Conservation (phyloP, 73 alveolate species). For the Symbiodinium pilosum region DNA sequence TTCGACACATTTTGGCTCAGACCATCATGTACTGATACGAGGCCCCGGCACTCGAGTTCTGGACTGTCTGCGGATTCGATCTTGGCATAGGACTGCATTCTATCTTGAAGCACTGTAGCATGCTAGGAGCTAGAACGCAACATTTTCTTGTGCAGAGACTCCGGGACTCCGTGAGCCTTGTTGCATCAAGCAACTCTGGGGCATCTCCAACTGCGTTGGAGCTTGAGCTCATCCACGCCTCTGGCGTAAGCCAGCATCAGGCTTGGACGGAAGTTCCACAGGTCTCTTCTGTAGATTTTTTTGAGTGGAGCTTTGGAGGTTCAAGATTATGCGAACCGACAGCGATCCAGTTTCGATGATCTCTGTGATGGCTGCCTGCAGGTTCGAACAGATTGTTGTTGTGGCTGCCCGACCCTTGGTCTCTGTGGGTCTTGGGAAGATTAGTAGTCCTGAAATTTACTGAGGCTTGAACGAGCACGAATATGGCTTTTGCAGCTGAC, state of each 20-base stretch:
- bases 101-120: neutral
- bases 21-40: no score
- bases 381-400: constrained; percentile 19
- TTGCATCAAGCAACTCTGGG: neutral
- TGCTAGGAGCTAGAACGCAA: no score
- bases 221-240: neutral
- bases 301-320: no score
- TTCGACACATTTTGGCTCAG: no score
- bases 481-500: constrained; percentile 84
- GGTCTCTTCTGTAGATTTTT: no score
- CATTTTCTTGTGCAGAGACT: neutral
- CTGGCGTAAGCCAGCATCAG: constrained; percentile 24
- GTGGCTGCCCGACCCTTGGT: constrained; percentile 12
- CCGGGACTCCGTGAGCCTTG: constrained; percentile 10
- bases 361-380: neutral
- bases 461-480: constrained; percentile 40
- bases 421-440: no score
- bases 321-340: no score
- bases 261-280: neutral
- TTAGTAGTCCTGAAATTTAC: no score
- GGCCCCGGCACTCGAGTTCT: constrained; percentile 14
- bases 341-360: no score
- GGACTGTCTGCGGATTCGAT: neutral
- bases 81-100: neutral
- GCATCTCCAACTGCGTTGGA: neutral